Base-by-base conservation (phyloP, 768 basidiomycete species). In the Auriscalpium microsporum region DNA sequence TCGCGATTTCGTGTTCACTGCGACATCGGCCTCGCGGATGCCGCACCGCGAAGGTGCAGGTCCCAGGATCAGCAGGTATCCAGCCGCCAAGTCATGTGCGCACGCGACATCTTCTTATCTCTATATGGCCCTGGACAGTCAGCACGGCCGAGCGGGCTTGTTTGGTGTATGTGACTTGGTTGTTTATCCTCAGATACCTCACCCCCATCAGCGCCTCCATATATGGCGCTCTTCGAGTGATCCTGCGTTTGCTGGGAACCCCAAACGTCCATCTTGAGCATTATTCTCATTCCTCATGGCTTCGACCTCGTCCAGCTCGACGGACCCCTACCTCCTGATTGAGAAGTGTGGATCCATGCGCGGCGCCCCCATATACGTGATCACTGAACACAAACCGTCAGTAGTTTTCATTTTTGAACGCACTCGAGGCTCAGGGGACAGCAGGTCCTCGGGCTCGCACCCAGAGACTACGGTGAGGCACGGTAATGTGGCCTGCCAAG, bases 331-430 rank as follows among this genome's bases (percentile, higher is more conserved):
- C 54, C 70, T 73, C 48, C 64, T 75, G 52, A 69, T 73, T 35
- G 72, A 73, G 62, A 75, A 74, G 61, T 73, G 72, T 54, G 72
- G 72, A 10, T 69, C 73, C 37, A 69, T 69, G 34, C 67, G 73
- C n/a, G 72, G 73, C 47, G 70, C 67, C 50, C 72, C 72, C 50
- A 74, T 73, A 59, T 73, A 73, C 54, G 72, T 73, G 59, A 75
- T 73, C 63, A 73, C 72, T 17, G 73, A 73, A 61, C 60, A 73
- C 48, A 70, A 62, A 38, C 73, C 72, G 73, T 74, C 57, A 73
- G 72, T 73, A 33, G 49, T 45, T 51, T 42, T 45, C 47, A 17
- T 50, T 53, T 44, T 50, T 60, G 17, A 21, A 19, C 28, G 36
- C 38, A 23, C 35, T 17, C n/a, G n/a, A 38, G 10, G 34, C 36